Base-by-base conservation (phyloP, 2,329 filamentous ascomycete species). In the Chalaropsis thielavioides region DNA sequence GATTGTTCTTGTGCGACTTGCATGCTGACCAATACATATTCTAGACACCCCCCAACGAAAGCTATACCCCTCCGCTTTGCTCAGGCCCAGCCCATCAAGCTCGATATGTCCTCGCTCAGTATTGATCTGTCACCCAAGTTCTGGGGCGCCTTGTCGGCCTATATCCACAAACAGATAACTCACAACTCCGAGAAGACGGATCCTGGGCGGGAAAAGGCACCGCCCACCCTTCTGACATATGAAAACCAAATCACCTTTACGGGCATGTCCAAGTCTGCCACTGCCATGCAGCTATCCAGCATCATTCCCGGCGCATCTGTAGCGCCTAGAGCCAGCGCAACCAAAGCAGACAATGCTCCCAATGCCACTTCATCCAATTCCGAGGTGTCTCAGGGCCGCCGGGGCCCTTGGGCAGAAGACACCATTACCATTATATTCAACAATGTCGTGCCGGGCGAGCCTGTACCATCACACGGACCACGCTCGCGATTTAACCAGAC, bases 341-440 rank as follows among this genome's bases (percentile, higher is more conserved):
- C 54, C 27, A 38, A 58, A 17, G 8, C 54, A 1, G n/a, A 7
- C 54, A 38, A 5, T 38, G 19, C 31, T 11, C 46, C 51, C 27
- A 27, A 13, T 60, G 24, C 51, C 22, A 31, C 35, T 46, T 54
- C 17, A 54, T 22, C 19, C 60, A 62, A 49, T 19, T 15, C 24
- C 22, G 27, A 17, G 27, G 41, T 49, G 31, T 31, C 40, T 43
- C 38, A 58, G 24, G 22, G 51, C 19, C 38, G 61, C 61, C 58
- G 66, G 15, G 66, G 72, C 41, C 73, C 76, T 2, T 88, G 85
- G 85, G 83, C 83, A 1, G 76, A 78, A 49, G 80, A 88, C 66
- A 78, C 79, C 43, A 77, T 88, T 35, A 78, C 79, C 61, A 75
- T 89, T 61, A 77, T 76, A n/a, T 85, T 85, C 70, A 79, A 75